Base-by-base conservation (phyloP, 1,284 basidiomycete species). In the Taiwanofungus camphoratus region DNA sequence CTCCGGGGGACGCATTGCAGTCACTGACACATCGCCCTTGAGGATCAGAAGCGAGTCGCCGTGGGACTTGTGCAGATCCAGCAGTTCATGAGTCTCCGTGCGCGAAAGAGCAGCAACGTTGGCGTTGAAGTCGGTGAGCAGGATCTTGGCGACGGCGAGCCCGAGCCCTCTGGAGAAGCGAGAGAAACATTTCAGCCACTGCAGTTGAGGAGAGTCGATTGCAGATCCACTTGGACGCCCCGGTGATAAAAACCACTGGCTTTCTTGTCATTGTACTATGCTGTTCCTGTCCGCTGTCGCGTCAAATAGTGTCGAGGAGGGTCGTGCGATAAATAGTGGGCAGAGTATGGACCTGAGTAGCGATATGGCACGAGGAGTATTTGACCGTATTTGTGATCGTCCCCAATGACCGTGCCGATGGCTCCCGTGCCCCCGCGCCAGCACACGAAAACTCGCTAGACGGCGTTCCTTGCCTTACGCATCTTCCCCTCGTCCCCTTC, bases 161-260 rank as follows among this genome's bases (percentile, higher is more conserved):
- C 92, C 92, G 45, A 95, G 81, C 24, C 92, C 92, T 70, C 87
- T 87, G 55, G n/a, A n/a, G n/a, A n/a, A n/a, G n/a, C 20, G 31
- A 29, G n/a, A 39, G 16, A 18, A 33, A 44, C 41, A 39, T 19
- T 26, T 46, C 40, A 48, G 55, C 44, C 23, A 46, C 30, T 40
- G 32, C 20, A 23, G 24, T 16, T 26, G 36, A 15, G 42, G 27
- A 36, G 33, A 18, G 39, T 6, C 26, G 23, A 30, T 30, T 34
- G 38, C 26, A 46, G 37, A 53, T 51, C 57, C 57, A 86, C 85
- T 73, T 87, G 46, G 87, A 90, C 24, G 83, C 86, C 48, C 87
- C 86, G 42, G 87, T 87, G 54, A 89, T 68, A 40, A 89, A 56
- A 26, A 89, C 68, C 42, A 83, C 74, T 12, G 77, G 64, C 40